Base-by-base conservation (phyloP, 2,329 filamentous ascomycete species). In the Colletotrichum sp. region DNA sequence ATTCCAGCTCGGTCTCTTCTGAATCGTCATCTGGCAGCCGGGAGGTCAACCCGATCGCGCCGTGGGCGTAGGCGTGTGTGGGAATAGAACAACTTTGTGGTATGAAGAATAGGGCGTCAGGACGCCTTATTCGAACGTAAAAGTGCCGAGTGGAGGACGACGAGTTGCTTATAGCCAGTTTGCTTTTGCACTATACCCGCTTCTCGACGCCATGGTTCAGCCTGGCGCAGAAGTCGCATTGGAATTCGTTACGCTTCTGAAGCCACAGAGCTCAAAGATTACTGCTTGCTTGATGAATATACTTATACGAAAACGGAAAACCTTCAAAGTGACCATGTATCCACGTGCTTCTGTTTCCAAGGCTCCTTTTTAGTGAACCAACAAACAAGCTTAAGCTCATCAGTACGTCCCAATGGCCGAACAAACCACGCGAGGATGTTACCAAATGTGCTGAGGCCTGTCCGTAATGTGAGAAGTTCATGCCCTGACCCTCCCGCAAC, bases 21-120 rank as follows among this genome's bases (percentile, higher is more conserved):
- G 82, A 83, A 34, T 82, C 83, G 24, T 87, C 82, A 2, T 83
- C 82, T 28, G 84, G 82, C 77, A 77, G 78, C n/a, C 83, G 80
- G 52, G 81, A 81, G 18, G 68, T 77, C 16, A 86, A 83, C 12
- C 79, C 78, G 7, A 79, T 85, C 18, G 77, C 84, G 2, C 84
- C 84, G 6, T 86, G 84, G 84, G 80, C 81, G 18, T 78, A 74
- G 49, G 34, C 28, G 67, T 21, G 34, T 30, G 26, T 24, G 4
- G 12, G 15, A 18, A 44, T 24, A 16, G 24, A 34, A n/a, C 26
- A 12, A 5, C 10, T 5, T 24, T n/a, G 32, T 13, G 8, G 34
- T 24, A 39, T 34, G 24, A 15, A 44, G 12, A n/a, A 64, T 15
- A 24, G 16, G 62, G 62, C 34, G 62, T 16, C 15, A 21, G 21